Base-by-base conservation (phyloP, 1,284 basidiomycete species). In the Mycosarcoma maydis region DNA sequence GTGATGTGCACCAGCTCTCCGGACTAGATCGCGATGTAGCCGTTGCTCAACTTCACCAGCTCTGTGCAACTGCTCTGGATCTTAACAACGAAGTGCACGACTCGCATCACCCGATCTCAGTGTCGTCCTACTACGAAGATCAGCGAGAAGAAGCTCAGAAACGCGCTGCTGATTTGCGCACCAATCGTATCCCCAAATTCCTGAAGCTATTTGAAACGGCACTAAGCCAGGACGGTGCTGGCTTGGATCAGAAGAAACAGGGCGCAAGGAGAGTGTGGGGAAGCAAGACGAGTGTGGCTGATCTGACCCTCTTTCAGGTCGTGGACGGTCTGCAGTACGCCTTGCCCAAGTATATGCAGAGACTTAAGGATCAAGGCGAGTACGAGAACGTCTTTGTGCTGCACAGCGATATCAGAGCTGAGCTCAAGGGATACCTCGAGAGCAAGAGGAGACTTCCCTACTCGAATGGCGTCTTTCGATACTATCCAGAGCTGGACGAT, bases 401-500 rank as follows among this genome's bases (percentile, higher is more conserved):
- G 17, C 59, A 79, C 41, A 36, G 64, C 27, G 56, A 64, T 14
- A 57, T 83, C 43, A 52, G 53, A 22, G 24, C 49, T 1, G 82
- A 84, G 58, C 78, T 86, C 67, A 82, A 82, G 48, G 81, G 76
- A 32, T 87, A 87, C 71, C 69, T 87, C 33, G 73, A 80, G 47
- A 85, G 84, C 58, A 83, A 82, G 8, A 73, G 84, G 34, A 74
- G 85, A 30, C 73, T 72, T 50, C 45, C 73, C 24, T 87, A 83
- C 68, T 76, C 80, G 47, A 75, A 80, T 47, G 86, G 85, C 1
- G 47, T 87, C 29, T 87, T 84, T 77, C 80, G 86, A 24, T 76
- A 85, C 73, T 86, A 86, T 57, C 76, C 79, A 16, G 86, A 86
- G 73, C 80, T 87, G 16, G 86, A 86, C 64, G 83, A 62, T 36